Evolutionary conservation across 441 rosid species (phyloP).

Genomic region (Erysimum pusillum): DNA sequence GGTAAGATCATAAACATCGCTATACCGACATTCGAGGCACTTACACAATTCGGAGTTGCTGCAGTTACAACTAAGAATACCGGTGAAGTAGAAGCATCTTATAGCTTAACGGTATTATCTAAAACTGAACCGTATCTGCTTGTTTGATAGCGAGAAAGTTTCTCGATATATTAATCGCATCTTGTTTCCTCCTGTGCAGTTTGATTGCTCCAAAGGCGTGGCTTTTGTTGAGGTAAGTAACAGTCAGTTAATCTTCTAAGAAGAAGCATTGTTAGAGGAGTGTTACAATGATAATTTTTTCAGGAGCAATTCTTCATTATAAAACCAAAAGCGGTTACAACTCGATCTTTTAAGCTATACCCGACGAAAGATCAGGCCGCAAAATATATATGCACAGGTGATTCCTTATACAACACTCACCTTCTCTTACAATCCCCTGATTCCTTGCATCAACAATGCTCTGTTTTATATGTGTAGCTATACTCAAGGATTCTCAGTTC

Average conservation of each 20-base stretch:
- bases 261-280: not conserved
- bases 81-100: constrained; percentile 94
- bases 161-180: constrained; percentile 20
- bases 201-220: constrained; percentile 87
- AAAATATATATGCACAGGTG: constrained; percentile 77
- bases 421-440: not conserved
- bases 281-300: constrained; percentile 33
- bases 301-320: constrained; percentile 95
- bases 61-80: constrained; percentile 72
- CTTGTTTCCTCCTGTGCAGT: constrained; percentile 55
- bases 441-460: not conserved
- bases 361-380: constrained; percentile 91
- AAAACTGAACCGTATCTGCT: not conserved
- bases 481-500: constrained; percentile 88
- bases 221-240: constrained; percentile 74
- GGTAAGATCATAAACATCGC: constrained; percentile 76
- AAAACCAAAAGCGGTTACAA: constrained; percentile 71
- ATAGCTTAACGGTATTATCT: constrained; percentile 81
- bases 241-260: not conserved
- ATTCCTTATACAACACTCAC: not conserved
- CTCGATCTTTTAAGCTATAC: constrained; percentile 75
- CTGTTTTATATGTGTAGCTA: constrained; percentile 63
- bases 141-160: constrained; percentile 1
- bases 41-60: constrained; percentile 88
- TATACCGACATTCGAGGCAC: constrained; percentile 89